Evolutionary conservation across 2,329 filamentous ascomycete genomes (phyloP), one percentile per base, ranked within the genome.

Genomic region (Amesomyces nigricolor): DNA sequence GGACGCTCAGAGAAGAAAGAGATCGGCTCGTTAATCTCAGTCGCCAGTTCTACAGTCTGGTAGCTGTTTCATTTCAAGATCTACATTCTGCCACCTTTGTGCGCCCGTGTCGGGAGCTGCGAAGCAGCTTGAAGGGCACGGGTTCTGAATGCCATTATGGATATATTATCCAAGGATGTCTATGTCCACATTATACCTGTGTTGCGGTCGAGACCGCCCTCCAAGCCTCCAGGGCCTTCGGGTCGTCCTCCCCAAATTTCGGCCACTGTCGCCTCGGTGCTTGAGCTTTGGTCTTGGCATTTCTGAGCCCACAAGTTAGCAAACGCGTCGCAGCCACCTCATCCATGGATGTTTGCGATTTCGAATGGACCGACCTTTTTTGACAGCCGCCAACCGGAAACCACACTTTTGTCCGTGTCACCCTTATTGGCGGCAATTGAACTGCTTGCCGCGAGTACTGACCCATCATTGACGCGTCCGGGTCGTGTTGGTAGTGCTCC

Each of bases 1-100:
- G 70, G 66, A 64, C 63, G 68, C 67, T 75, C 71, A 71, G 65
- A 78, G 76, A 78, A 70, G 64, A 76, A 68, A 65, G 60, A 59
- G 75, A 77, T 79, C 77, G 75, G 72, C 32, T 79, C 76, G 76
- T 80, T 80, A 79, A 80, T 80, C 77, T 75, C 77, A 65, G 75
- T 70, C 75, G 72, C 64, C 72, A 72, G 72, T 48, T 35, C 67
- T 65, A 69, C 73, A 69, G 72, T 79, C 76, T 75, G 73, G 69
- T 70, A 73, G 72, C 70, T 73, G 77, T 79, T 80, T 80, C 77
- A 80, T 78, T 77, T 73, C 72, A 65, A 77, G 77, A 80, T 79
- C 77, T 78, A 80, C 77, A 80, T 76, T 53, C 38, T 16, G 4
- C 51, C 16, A 19, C 7, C 40, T 29, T 42, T 48, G 40, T 17